These are phyloP conservation scores for Taiozyma sp. DNA, from an alignment of 1,139 yeast species.

Conservation along the genomic window DNA sequence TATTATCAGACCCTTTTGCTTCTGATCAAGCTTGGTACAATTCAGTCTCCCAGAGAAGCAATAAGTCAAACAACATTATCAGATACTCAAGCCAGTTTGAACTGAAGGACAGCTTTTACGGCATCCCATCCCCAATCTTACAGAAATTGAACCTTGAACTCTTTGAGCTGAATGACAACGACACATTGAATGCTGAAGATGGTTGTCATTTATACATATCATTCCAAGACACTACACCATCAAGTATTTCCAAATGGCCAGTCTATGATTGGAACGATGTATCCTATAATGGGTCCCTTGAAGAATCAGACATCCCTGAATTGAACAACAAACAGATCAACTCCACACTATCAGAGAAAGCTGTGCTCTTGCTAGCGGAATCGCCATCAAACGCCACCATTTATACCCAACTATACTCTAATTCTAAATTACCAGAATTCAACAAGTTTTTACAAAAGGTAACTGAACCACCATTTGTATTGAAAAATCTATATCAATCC, in stretches of 20 bases:
- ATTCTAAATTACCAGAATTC: conserved; percentile 13
- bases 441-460: conserved; percentile 5
- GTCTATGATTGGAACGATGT: conserved; percentile 18
- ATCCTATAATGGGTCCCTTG: not conserved
- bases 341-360: conserved; percentile 20
- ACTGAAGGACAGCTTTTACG: conserved; percentile 5
- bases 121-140: conserved; percentile 21
- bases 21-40: conserved; percentile 22
- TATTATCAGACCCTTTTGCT: conserved; percentile 23
- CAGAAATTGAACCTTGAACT: conserved; percentile 22
- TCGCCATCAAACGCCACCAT: conserved; percentile 24
- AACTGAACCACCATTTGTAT: conserved; percentile 5
- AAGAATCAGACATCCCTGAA: conserved; percentile 5
- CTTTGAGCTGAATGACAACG: conserved; percentile 16
- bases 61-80: conserved; percentile 3
- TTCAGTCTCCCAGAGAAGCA: conserved; percentile 10
- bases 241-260: conserved; percentile 23
- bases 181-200: conserved; percentile 10
- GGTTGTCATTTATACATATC: conserved; percentile 27
- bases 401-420: conserved; percentile 19
- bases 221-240: conserved; percentile 8
- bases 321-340: conserved; percentile 22
- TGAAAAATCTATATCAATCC: conserved; percentile 13
- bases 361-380: conserved; percentile 19
- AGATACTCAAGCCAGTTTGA: conserved; percentile 11